Base-by-base conservation (phyloP, 306 rosid species). In the Carpinus viminea region DNA sequence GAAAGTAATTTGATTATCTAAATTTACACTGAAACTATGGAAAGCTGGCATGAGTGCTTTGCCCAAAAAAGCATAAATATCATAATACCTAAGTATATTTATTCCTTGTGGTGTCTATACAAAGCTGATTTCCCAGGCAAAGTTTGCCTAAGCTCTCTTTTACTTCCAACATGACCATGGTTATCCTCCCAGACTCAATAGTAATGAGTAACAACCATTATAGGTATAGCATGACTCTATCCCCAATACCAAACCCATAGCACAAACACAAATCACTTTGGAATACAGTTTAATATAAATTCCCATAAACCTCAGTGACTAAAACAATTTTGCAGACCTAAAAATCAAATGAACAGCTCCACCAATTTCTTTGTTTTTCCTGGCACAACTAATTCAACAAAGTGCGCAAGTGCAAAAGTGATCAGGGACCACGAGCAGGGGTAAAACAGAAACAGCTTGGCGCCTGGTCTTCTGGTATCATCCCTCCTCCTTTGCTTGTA, bases 401-500 rank as follows among this genome's bases (percentile, higher is more conserved):
- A 12, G 38, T 41, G 45, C 24, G 62, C 73, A 72, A 24, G 46
- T 28, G 18, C 28, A 72, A 18, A 38, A 21, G 46, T 61, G 61
- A 55, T 85, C 66, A 90, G 16, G 91, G 95, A 10, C 95, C 95
- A 1, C 95, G 95, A 55, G 79, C 28, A 3, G 82, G 78, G 53
- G 83, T 17, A 15, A 90, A 80, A 72, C 92, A 90, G 81, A 90
- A 88, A 68, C 95, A 90, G 6, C 59, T 54, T 0, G 81, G 17
- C 31, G 76, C 43, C 60, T 82, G 85, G 59, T 80, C 87, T 7
- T 87, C 91, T 5, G 92, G 87, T 73, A 90, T 82, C 95, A 90
- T 90, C 77, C 95, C 95, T 2, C 95, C 92, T 68, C 95, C 95
- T 85, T 68, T 90, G 65, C 86, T 88, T 13, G 95, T 90, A 78